Conservation (phyloP, 176 grass and related monocot genomes). For the Dactylis glomerata region DNA sequence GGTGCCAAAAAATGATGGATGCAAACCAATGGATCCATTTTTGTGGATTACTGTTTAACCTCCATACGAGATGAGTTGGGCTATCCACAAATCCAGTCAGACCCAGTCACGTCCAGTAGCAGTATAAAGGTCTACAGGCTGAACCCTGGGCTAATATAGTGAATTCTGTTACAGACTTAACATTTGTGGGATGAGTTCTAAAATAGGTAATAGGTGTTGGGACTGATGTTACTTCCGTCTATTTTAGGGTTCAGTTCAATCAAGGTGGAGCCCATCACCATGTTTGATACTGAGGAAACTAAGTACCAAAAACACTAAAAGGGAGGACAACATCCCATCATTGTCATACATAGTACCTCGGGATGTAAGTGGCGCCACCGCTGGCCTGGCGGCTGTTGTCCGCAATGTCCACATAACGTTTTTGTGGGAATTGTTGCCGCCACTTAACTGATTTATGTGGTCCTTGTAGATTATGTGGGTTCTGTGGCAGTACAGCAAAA, state of each 20-base stretch:
- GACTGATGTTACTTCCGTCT: neutral
- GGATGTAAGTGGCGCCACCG: too few relatives aligned
- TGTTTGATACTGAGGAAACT: constrained; percentile 16
- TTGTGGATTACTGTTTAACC: neutral
- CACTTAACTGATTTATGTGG: too few relatives aligned
- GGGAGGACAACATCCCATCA: neutral
- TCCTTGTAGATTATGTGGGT: too few relatives aligned
- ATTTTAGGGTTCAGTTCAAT: neutral
- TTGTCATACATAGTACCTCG: constrained; percentile 7
- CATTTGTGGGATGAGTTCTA: neutral
- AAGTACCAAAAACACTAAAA: constrained; percentile 21
- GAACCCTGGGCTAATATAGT: neutral
- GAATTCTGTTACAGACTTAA: neutral
- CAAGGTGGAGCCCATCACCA: constrained; percentile 19
- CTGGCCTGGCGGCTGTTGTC: too few relatives aligned
- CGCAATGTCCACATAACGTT: too few relatives aligned
- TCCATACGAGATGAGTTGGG: neutral
- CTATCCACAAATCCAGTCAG: neutral
- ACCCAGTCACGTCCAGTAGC: neutral
- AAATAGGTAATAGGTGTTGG: neutral
- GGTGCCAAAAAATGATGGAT: neutral
- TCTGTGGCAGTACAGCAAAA: too few relatives aligned
- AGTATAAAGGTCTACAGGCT: neutral
- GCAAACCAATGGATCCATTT: constrained; percentile 20
- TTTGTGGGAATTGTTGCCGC: too few relatives aligned